Conservation (phyloP, 768 basidiomycete species). For the Tubosaeta sp. region DNA sequence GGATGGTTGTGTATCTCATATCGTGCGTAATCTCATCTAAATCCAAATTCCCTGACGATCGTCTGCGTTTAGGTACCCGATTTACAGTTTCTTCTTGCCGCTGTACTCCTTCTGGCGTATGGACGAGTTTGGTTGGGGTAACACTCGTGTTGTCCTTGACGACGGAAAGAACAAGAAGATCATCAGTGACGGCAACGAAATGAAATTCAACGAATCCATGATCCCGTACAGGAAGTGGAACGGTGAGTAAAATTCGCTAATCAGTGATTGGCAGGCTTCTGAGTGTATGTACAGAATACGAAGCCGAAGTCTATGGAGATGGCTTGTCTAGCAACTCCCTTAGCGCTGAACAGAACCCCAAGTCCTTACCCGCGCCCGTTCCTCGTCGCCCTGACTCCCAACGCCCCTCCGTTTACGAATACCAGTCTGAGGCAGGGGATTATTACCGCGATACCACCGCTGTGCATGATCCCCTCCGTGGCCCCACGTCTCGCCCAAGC, state of each 20-base stretch:
- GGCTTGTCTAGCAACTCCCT: constrained; percentile 45
- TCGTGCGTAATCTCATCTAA: constrained; percentile 41
- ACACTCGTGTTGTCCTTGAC: constrained; percentile 60
- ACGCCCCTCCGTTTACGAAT: constrained; percentile 41
- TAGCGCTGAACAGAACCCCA: constrained; percentile 23
- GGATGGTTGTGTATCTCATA: constrained; percentile 67
- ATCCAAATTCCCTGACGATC: background rate
- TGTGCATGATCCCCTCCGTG: constrained; percentile 32
- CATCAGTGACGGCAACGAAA: constrained; percentile 49
- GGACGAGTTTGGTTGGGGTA: constrained; percentile 72
- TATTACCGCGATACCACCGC: constrained; percentile 56
- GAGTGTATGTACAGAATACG: constrained; percentile 46
- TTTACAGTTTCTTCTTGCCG: constrained; percentile 66
- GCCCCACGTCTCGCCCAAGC: constrained; percentile 27
- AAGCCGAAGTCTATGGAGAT: constrained; percentile 57
- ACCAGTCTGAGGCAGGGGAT: constrained; percentile 46
- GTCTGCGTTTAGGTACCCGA: constrained; percentile 44
- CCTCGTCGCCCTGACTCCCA: constrained; percentile 37
- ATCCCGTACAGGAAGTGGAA: constrained; percentile 72
- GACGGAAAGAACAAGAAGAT: constrained; percentile 67
- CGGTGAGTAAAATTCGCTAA: constrained; percentile 38
- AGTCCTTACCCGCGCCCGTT: constrained; percentile 32
- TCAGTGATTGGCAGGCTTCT: constrained; percentile 2
- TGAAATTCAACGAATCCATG: constrained; percentile 72
- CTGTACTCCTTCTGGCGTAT: constrained; percentile 73